Conservation (phyloP, 2,329 filamentous ascomycete species). For the Claviceps arundinis region DNA sequence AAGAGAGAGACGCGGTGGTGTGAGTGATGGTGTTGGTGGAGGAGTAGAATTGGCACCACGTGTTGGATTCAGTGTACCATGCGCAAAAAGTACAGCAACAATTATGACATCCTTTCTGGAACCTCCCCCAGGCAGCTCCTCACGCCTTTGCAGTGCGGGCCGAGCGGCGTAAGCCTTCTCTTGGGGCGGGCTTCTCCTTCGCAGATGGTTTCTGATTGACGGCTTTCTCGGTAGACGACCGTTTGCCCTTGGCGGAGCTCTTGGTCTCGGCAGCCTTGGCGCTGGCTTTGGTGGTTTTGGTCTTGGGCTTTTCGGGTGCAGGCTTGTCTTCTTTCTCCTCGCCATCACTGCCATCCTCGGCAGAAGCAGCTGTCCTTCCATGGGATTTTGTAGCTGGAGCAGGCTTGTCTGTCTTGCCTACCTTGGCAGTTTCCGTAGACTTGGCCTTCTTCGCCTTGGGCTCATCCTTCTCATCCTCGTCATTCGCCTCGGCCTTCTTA, state of each 20-base stretch:
- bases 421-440: slow-evolving; percentile 14
- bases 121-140: not conserved
- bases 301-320: slow-evolving; percentile 6
- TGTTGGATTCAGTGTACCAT: no score
- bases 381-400: not conserved
- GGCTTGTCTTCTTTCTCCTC: slow-evolving; percentile 6
- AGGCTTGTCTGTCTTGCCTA: slow-evolving; percentile 13
- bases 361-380: not conserved
- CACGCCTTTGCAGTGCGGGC: slow-evolving; percentile 15
- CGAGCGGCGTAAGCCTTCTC: slow-evolving; percentile 10
- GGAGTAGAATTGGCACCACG: not conserved
- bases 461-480: slow-evolving; percentile 20
- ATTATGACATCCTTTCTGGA: not conserved
- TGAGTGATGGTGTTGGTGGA: not conserved
- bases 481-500: slow-evolving; percentile 19
- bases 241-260: not conserved
- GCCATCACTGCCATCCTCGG: slow-evolving; percentile 9
- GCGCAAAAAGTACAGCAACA: not conserved
- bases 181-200: slow-evolving; percentile 14
- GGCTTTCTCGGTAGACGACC: slow-evolving; percentile 3
- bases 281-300: slow-evolving; percentile 1
- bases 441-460: slow-evolving; percentile 24
- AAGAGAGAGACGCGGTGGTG: not conserved
- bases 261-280: slow-evolving; percentile 3
- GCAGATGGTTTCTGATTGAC: slow-evolving; percentile 1